These are phyloP conservation scores for Fusarium sp. DNA, from an alignment of 2,329 filamentous ascomycete genomes.

Conservation along the genomic window DNA sequence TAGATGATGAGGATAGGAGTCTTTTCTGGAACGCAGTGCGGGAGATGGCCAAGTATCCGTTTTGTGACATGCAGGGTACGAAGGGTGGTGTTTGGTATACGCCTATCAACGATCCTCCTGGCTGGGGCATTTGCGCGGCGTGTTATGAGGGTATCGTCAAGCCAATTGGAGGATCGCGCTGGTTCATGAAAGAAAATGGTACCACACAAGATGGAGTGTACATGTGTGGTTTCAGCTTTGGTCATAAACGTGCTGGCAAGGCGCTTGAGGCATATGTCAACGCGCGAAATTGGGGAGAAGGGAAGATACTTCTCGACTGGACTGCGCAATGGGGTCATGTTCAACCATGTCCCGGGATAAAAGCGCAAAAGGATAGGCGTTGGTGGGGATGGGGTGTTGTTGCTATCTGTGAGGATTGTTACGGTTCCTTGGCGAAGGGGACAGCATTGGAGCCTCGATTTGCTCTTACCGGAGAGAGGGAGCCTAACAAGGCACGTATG, in stretches of 20 bases:
- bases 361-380: slow-evolving; percentile 25
- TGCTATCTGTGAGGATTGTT: slow-evolving; percentile 57
- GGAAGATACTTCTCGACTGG: slow-evolving; percentile 48
- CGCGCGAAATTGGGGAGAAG: slow-evolving; percentile 49
- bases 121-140: slow-evolving; percentile 56
- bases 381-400: slow-evolving; percentile 56
- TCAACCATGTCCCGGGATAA: slow-evolving; percentile 45
- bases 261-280: slow-evolving; percentile 48
- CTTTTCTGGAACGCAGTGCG: slow-evolving; percentile 54
- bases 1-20: slow-evolving; percentile 50
- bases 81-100: slow-evolving; percentile 54
- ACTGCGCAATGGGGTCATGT: slow-evolving; percentile 51
- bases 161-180: slow-evolving; percentile 49
- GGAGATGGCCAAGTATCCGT: slow-evolving; percentile 48
- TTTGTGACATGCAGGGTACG: slow-evolving; percentile 53
- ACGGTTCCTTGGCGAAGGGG: slow-evolving; percentile 52
- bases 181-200: slow-evolving; percentile 49
- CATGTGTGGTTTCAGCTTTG: slow-evolving; percentile 55
- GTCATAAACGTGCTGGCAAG: slow-evolving; percentile 47
- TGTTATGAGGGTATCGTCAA: slow-evolving; percentile 55
- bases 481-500: slow-evolving; percentile 44
- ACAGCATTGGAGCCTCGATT: slow-evolving; percentile 51
- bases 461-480: slow-evolving; percentile 44
- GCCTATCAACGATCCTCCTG: slow-evolving; percentile 49
- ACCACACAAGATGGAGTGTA: slow-evolving; percentile 31